Evolutionary conservation across 352 stramenopile genomes (phyloP).

Genomic region (Blastocystis sp.): DNA sequence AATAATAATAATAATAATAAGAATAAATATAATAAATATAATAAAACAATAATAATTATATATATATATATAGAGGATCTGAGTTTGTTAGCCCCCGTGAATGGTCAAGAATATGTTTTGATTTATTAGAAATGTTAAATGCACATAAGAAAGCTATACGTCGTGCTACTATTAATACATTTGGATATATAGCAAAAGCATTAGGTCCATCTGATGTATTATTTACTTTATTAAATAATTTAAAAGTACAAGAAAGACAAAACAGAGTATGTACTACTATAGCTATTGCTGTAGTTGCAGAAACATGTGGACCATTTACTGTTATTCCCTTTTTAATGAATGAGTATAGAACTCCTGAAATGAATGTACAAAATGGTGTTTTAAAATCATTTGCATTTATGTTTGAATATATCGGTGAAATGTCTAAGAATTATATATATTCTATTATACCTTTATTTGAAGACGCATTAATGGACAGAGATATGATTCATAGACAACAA

Average conservation of each 20-base stretch:
- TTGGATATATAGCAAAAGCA: slow-evolving; percentile 94
- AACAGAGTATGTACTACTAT: slow-evolving; percentile 97
- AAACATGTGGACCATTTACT: slow-evolving; percentile 95
- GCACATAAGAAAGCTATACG: slow-evolving; percentile 95
- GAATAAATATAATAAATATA: too few species aligned
- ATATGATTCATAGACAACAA: slow-evolving; percentile 86
- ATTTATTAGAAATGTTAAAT: slow-evolving; percentile 95
- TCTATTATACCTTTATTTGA: slow-evolving; percentile 86
- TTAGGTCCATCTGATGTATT: slow-evolving; percentile 95
- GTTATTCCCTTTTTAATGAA: slow-evolving; percentile 96
- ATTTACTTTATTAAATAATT: slow-evolving; percentile 92
- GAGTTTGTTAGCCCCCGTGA: slow-evolving; percentile 90
- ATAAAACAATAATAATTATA: too few species aligned
- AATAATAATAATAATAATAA: too few species aligned
- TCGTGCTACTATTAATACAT: slow-evolving; percentile 88
- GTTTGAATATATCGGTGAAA: slow-evolving; percentile 99
- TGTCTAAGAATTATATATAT: slow-evolving; percentile 98
- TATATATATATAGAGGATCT: too few species aligned
- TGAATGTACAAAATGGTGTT: slow-evolving; percentile 99
- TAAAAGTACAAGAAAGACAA: slow-evolving; percentile 95
- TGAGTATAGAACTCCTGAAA: slow-evolving; percentile 90
- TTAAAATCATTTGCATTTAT: slow-evolving; percentile 98
- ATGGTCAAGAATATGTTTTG: slow-evolving; percentile 99
- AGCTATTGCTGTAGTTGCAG: slow-evolving; percentile 94
- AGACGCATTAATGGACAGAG: slow-evolving; percentile 92